Conservation (phyloP, 495 filamentous ascomycete genomes). For the Penicillium mononematosum region DNA sequence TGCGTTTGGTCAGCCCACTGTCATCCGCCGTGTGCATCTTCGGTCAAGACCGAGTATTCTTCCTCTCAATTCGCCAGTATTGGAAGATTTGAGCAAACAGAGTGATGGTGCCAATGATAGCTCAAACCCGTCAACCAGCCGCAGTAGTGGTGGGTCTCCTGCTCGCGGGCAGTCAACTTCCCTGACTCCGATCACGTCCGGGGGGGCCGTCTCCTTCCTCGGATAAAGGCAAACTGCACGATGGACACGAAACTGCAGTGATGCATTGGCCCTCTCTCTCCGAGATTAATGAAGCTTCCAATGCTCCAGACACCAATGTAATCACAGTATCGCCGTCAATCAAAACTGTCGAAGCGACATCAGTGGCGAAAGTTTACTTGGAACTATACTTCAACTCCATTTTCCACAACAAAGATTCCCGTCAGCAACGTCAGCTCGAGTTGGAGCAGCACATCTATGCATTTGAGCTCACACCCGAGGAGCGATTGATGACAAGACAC, state of each 20-base stretch:
- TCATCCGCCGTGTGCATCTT: slow-evolving; percentile 51
- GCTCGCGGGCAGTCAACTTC: slow-evolving; percentile 35
- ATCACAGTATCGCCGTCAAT: slow-evolving; percentile 54
- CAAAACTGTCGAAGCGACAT: slow-evolving; percentile 70
- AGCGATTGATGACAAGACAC: slow-evolving; percentile 53
- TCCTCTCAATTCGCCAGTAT: slow-evolving; percentile 25
- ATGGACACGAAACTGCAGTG: slow-evolving; percentile 4
- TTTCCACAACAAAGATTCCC: slow-evolving; percentile 52
- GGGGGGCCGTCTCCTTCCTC: slow-evolving; percentile 26
- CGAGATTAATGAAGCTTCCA: slow-evolving; percentile 9
- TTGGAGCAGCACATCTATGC: slow-evolving; percentile 62
- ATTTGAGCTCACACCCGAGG: slow-evolving; percentile 51
- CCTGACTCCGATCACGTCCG: slow-evolving; percentile 38
- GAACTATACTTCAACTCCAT: slow-evolving; percentile 78
- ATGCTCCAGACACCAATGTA: slow-evolving; percentile 21
- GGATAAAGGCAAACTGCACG: slow-evolving; percentile 18
- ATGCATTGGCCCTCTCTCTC: slow-evolving; percentile 12
- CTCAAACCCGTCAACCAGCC: slow-evolving; percentile 40
- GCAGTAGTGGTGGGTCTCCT: slow-evolving; percentile 36
- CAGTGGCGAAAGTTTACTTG: slow-evolving; percentile 81
- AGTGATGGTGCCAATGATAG: slow-evolving; percentile 37
- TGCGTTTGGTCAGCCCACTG: slow-evolving; percentile 52
- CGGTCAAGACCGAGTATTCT: slow-evolving; percentile 44
- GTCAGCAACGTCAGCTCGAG: slow-evolving; percentile 63
- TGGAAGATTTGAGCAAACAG: slow-evolving; percentile 18